Conservation (phyloP, 257 asterid species). For the Parsonsia alboflavescens region DNA sequence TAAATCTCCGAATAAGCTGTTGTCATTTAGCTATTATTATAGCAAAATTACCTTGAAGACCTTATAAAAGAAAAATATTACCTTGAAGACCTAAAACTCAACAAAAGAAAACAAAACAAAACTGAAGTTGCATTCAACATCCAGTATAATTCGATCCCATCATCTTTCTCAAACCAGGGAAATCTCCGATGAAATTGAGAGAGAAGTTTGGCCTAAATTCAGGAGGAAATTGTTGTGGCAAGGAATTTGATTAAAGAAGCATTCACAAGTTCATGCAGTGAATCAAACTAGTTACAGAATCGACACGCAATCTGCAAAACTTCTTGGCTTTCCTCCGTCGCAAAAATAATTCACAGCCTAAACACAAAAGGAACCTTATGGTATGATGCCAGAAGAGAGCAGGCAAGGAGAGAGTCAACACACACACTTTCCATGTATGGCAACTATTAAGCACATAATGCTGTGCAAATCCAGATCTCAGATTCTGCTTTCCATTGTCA, state of each 20-base stretch:
- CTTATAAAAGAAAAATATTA: no score
- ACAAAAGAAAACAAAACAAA: no score
- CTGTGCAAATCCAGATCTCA: not conserved
- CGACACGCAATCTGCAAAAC: constrained; percentile 12
- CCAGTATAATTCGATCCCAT: no score
- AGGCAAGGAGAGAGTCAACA: not conserved
- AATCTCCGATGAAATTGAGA: no score
- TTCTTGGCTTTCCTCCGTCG: not conserved
- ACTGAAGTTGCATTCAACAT: no score
- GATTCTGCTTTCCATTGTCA: constrained; percentile 23
- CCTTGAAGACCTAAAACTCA: no score
- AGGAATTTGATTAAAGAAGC: not conserved
- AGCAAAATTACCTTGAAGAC: no score
- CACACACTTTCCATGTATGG: not conserved
- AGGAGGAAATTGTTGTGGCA: not conserved
- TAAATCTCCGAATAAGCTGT: no score
- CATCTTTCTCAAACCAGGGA: no score
- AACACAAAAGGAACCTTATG: not conserved
- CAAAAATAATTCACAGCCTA: not conserved
- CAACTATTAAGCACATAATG: no score
- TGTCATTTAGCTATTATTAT: no score
- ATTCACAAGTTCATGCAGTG: not conserved
- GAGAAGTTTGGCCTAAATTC: not conserved
- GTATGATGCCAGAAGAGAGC: not conserved
- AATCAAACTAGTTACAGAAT: not conserved